These are phyloP conservation scores for Omphalea diandra DNA, from an alignment of 441 rosid genomes.

Conservation along the genomic window DNA sequence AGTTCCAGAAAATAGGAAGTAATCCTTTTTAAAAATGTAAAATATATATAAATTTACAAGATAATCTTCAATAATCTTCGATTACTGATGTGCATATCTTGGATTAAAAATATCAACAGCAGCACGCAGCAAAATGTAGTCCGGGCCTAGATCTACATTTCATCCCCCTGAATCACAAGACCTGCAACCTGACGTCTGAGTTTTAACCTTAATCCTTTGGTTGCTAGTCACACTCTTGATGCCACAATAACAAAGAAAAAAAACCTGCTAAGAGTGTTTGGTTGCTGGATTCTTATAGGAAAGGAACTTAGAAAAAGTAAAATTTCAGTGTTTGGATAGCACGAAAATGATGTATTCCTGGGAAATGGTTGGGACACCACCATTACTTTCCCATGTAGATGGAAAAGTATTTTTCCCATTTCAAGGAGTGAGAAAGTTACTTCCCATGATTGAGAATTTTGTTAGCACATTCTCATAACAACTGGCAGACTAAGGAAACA, in stretches of 20 bases:
- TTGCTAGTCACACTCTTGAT: not conserved
- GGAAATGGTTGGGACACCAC: no score
- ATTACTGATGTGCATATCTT: not conserved
- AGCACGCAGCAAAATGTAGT: not conserved
- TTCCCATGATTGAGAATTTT: no score
- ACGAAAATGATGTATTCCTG: no score
- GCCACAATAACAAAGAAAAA: not conserved
- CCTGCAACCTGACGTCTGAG: no score
- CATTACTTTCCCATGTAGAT: no score
- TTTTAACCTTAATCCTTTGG: not conserved
- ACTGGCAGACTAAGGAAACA: not conserved
- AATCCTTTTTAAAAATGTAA: not conserved
- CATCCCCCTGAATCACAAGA: not conserved
- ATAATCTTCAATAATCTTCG: no score
- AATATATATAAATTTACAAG: not conserved
- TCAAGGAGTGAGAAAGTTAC: no score
- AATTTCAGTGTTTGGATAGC: no score
- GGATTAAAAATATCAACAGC: not conserved
- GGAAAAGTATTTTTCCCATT: no score
- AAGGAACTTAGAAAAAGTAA: no score
- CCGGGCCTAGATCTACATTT: not conserved
- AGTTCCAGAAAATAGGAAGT: not conserved
- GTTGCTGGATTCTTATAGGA: no score
- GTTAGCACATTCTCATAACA: not conserved
- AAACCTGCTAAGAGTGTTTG: no score